phyloP scores from a whole-genome alignment of 2,329 filamentous ascomycete species.

The Teratosphaeria destructans region DNA sequence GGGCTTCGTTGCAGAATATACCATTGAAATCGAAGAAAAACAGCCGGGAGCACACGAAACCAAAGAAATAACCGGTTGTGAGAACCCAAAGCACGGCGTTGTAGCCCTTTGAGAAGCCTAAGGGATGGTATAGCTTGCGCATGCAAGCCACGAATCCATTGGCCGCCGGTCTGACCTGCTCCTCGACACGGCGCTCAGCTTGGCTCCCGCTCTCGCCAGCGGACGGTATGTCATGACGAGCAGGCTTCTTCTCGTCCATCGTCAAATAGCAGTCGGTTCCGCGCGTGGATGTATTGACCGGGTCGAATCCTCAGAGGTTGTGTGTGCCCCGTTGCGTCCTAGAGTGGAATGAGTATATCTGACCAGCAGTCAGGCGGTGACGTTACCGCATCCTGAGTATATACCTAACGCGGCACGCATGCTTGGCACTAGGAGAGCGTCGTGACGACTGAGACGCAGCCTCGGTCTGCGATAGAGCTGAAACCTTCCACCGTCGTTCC shows the following conservation, averaged over 20 bases:
- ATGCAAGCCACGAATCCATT: conserved; percentile 7
- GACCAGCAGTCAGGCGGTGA: no score
- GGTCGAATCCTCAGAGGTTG: no score
- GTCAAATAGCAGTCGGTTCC: no score
- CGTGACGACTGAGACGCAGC: no score
- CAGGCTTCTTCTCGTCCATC: background rate
- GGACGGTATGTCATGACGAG: background rate
- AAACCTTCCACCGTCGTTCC: no score
- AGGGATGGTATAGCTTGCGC: conserved; percentile 31
- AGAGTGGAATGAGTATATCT: no score
- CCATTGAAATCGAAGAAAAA: conserved; percentile 39
- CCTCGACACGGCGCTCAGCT: background rate
- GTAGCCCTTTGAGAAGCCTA: conserved; percentile 48
- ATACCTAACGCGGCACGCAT: no score
- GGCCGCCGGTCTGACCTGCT: conserved; percentile 1
- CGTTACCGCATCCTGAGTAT: no score
- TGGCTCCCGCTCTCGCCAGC: background rate
- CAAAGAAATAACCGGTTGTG: conserved; percentile 19
- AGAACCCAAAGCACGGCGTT: conserved; percentile 43
- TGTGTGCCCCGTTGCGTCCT: no score
- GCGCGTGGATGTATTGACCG: no score
- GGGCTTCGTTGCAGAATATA: conserved; percentile 7
- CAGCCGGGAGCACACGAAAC: conserved; percentile 41
- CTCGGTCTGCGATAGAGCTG: no score
- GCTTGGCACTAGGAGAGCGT: no score